Percentiles rank a stretch among this genome's conserved stretches.
These are phyloP conservation scores for Talaromyces sp. DNA, from an alignment of 2,329 filamentous ascomycete genomes.

Conservation along the genomic window DNA sequence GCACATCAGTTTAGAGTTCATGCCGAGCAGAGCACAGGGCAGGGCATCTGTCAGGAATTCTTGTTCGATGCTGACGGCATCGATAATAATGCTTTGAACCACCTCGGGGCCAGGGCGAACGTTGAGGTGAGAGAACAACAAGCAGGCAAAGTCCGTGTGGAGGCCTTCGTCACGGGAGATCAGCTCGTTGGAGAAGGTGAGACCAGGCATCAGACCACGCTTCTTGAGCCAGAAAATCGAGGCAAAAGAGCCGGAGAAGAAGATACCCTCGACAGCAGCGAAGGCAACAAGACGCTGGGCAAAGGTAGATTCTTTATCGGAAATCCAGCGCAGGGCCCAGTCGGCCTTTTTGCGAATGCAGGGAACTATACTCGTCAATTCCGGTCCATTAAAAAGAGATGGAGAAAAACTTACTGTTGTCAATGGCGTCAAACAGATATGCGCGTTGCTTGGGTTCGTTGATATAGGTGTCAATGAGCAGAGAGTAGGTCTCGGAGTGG, in stretches of 20 bases:
- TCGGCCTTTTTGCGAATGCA: slow-evolving; percentile 98
- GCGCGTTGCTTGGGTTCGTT: slow-evolving; percentile 92
- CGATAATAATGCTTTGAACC: slow-evolving; percentile 83
- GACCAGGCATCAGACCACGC: slow-evolving; percentile 95
- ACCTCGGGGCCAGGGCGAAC: slow-evolving; percentile 79
- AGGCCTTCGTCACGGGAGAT: slow-evolving; percentile 99
- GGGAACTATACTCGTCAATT: slow-evolving; percentile 56
- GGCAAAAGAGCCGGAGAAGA: slow-evolving; percentile 98
- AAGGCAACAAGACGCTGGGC: slow-evolving; percentile 94
- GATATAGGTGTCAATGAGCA: slow-evolving; percentile 98
- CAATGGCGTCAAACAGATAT: slow-evolving; percentile 97
- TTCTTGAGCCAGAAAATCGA: slow-evolving; percentile 99
- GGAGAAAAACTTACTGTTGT: slow-evolving; percentile 69
- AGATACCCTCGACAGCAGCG: slow-evolving; percentile 97
- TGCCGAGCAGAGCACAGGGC: slow-evolving; percentile 87
- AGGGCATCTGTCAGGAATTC: slow-evolving; percentile 97
- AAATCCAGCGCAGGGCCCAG: slow-evolving; percentile 94
- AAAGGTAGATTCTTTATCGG: slow-evolving; percentile 88
- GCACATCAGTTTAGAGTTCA: slow-evolving; percentile 97
- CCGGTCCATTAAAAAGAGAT: neutral
- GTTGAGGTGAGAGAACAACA: slow-evolving; percentile 96
- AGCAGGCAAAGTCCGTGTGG: slow-evolving; percentile 97
- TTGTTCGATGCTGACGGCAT: slow-evolving; percentile 91
- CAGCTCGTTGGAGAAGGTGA: slow-evolving; percentile 99
- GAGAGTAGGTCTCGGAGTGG: slow-evolving; percentile 98